Evolutionary conservation across 306 rosid species (phyloP), one percentile per base, ranked within the genome.

Genomic region (Ochetophila trinervis): DNA sequence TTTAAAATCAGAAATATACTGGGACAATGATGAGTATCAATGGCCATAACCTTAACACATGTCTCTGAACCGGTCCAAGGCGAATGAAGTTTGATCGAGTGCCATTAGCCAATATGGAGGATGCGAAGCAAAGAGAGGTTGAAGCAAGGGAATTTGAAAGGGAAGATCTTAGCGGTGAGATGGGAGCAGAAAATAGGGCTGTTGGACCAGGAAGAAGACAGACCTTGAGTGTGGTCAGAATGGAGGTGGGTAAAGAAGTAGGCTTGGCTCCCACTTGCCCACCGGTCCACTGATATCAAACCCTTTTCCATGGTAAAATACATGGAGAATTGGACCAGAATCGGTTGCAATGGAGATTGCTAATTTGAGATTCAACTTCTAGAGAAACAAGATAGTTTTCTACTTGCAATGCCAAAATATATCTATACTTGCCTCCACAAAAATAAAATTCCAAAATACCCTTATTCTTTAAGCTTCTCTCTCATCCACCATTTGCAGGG

Each of bases 211-310:
- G 77, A 9, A 16, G 91, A 63, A 6, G 95, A 83, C 62, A 85
- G 79, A 51, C 91, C 95, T 0, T 65, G 2, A 71, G 91, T 83
- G 78, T 88, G 95, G 42, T 88, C 89, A n/a, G 95, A 76, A 75
- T 88, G 88, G 13, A 88, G 88, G 81, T 88, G 95, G 6, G 95
- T 85, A 22, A 88, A 80, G 79, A 88, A 88, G 70, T 88, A 88
- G 1, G 54, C 81, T 8, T 75, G 83, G 80, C 95, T 85, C 20
- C 83, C 78, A 11, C 19, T 66, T 19, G 65, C 64, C 95, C 95
- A 88, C 53, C 86, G 74, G 32, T 88, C 95, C 21, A 88, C 89
- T 11, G 89, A 85, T 23, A 88, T 69, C 71, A 83, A 65, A 1
- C 85, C 84, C 5, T 52, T 68, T 57, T 81, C 89, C 95, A 85